Conservation (phyloP, 2,329 filamentous ascomycete genomes). For the Fusarium redolens region DNA sequence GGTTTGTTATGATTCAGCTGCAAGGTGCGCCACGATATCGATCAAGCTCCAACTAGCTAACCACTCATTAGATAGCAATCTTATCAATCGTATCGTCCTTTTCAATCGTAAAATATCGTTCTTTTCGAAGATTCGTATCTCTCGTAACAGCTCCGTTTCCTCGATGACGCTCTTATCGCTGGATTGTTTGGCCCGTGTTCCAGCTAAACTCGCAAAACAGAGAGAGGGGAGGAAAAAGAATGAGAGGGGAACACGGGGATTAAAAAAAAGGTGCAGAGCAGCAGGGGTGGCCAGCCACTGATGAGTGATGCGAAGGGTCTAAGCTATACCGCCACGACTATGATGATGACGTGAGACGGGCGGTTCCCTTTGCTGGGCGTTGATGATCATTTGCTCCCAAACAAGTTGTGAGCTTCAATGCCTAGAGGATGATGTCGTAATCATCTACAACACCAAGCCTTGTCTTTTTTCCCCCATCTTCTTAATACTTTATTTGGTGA, state of each 20-base stretch:
- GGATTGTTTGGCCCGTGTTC: constrained; percentile 6
- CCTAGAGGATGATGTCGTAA: constrained; percentile 2
- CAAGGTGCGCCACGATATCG: constrained; percentile 19
- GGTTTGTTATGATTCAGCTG: constrained; percentile 29
- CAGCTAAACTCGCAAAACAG: background rate
- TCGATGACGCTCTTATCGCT: background rate
- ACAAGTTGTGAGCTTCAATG: constrained; percentile 3
- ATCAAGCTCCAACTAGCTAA: background rate
- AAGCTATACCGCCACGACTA: constrained; percentile 29
- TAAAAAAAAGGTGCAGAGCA: constrained; percentile 13
- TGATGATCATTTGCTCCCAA: constrained; percentile 8
- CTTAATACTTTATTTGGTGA: background rate
- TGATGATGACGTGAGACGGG: constrained; percentile 43
- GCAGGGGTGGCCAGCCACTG: constrained; percentile 16
- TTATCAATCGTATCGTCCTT: background rate
- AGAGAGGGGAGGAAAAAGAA: background rate
- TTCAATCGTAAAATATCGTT: constrained; percentile 13
- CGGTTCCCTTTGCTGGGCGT: constrained; percentile 22
- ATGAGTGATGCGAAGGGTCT: constrained; percentile 5
- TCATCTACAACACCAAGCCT: background rate
- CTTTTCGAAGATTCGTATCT: constrained; percentile 1
- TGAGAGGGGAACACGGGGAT: background rate
- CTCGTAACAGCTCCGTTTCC: background rate
- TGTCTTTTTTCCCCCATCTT: background rate
- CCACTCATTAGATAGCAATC: background rate